These are phyloP conservation scores for Cercophora samala DNA, from an alignment of 495 filamentous ascomycete genomes.

Conservation along the genomic window DNA sequence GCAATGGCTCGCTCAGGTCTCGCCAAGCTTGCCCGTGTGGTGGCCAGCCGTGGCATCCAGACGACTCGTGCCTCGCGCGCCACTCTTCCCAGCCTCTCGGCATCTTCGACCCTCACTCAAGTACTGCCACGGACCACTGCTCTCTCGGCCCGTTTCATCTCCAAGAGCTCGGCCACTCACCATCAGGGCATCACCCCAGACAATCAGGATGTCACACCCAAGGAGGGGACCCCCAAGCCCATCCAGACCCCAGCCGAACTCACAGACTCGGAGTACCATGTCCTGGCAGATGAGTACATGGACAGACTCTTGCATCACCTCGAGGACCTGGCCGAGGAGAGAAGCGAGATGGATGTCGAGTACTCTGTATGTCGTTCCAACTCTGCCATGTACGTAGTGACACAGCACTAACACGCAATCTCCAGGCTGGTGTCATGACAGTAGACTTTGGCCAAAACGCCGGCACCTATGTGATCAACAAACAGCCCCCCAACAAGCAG, in stretches of 20 bases:
- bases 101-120: not conserved
- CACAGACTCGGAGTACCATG: slow-evolving; percentile 44
- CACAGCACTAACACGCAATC: not conserved
- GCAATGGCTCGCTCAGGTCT: slow-evolving; percentile 33
- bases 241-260: slow-evolving; percentile 34
- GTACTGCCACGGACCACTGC: not conserved
- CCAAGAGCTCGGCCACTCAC: slow-evolving; percentile 13
- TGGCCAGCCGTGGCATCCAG: slow-evolving; percentile 22
- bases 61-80: slow-evolving; percentile 5
- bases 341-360: slow-evolving; percentile 64
- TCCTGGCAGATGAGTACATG: slow-evolving; percentile 49
- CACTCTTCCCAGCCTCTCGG: slow-evolving; percentile 14
- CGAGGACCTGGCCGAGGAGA: slow-evolving; percentile 60
- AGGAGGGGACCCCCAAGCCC: slow-evolving; percentile 21
- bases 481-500: slow-evolving; percentile 95
- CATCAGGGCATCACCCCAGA: slow-evolving; percentile 36
- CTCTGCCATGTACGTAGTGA: not conserved
- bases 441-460: slow-evolving; percentile 53
- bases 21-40: slow-evolving; percentile 26
- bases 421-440: slow-evolving; percentile 78
- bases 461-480: slow-evolving; percentile 87
- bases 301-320: slow-evolving; percentile 62
- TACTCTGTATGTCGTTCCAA: slow-evolving; percentile 44
- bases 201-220: slow-evolving; percentile 23
- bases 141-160: slow-evolving; percentile 18